A percentile compares a stretch with the other conserved stretches of the same genome.
Evolutionary conservation across 768 basidiomycete genomes (phyloP).

Genomic region (Pleurotus salmoneostramineus): DNA sequence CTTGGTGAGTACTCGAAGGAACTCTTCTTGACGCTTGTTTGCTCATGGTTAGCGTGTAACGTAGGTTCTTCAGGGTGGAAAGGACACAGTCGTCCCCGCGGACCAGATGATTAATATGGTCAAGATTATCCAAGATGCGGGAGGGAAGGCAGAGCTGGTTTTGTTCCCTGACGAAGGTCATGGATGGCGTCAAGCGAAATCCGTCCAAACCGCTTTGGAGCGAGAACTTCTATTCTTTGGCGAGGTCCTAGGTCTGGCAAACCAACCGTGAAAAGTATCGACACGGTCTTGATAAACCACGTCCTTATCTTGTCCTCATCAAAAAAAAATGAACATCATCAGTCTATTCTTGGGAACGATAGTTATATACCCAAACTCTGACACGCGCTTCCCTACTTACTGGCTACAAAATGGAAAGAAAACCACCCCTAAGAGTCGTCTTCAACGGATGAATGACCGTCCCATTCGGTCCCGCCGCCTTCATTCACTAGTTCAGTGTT

Average conservation of each 20-base stretch:
- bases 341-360: no score
- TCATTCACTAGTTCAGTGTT: no score
- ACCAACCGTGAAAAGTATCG: no score
- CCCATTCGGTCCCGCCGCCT: no score
- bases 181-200: conserved; percentile 39
- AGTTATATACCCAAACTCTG: no score
- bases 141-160: conserved; percentile 36
- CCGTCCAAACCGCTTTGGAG: conserved; percentile 33
- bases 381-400: no score
- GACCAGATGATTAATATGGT: conserved; percentile 42
- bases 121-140: conserved; percentile 29
- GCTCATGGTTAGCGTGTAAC: not conserved
- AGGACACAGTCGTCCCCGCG: conserved; percentile 48
- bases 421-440: no score
- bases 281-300: no score
- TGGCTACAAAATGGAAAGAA: no score
- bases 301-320: no score
- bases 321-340: no score
- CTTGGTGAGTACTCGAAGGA: conserved; percentile 31
- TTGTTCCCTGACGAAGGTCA: conserved; percentile 48
- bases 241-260: conserved; percentile 17
- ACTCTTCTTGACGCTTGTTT: not conserved
- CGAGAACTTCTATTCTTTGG: conserved; percentile 35
- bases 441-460: no score
- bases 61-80: conserved; percentile 47